Conservation (phyloP, 2,329 filamentous ascomycete genomes). For the Thielaviopsis musarum region DNA sequence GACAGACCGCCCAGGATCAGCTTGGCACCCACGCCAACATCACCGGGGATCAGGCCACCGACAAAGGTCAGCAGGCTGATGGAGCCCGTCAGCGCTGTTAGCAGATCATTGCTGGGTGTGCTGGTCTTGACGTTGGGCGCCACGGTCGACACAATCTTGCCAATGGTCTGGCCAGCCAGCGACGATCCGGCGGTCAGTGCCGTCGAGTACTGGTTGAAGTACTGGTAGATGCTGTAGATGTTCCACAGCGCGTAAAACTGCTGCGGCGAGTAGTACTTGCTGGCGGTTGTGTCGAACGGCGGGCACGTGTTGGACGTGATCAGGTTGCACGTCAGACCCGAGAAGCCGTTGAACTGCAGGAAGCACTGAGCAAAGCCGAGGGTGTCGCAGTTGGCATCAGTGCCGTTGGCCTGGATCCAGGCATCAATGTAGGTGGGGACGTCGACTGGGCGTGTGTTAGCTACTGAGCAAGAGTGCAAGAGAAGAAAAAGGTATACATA, state of each 20-base stretch:
- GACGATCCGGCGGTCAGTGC: conserved; percentile 16
- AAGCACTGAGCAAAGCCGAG: conserved; percentile 17
- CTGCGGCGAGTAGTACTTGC: conserved; percentile 15
- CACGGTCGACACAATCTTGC: conserved; percentile 16
- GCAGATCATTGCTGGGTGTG: conserved; percentile 10
- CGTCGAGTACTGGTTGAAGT: conserved; percentile 18
- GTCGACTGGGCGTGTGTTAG: conserved; percentile 9
- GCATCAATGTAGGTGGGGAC: conserved; percentile 16
- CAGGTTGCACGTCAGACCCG: conserved; percentile 16
- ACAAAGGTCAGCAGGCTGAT: conserved; percentile 14
- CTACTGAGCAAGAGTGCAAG: not conserved
- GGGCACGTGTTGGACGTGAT: conserved; percentile 16
- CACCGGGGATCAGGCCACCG: conserved; percentile 14
- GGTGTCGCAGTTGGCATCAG: conserved; percentile 15
- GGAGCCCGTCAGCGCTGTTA: conserved; percentile 13
- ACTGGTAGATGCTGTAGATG: conserved; percentile 17
- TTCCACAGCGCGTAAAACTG: conserved; percentile 18
- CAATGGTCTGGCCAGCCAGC: conserved; percentile 16
- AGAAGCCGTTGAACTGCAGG: conserved; percentile 16
- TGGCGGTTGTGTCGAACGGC: conserved; percentile 12
- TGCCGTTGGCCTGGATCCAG: conserved; percentile 16
- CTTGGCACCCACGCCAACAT: conserved; percentile 11
- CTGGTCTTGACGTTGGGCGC: conserved; percentile 15
- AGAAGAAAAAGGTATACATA: not conserved
- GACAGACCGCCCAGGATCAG: conserved; percentile 13